Percentiles rank a stretch among this genome's conserved stretches.
Conservation (phyloP, 2,329 filamentous ascomycete genomes). For the Chrysoporthe cubensis region DNA sequence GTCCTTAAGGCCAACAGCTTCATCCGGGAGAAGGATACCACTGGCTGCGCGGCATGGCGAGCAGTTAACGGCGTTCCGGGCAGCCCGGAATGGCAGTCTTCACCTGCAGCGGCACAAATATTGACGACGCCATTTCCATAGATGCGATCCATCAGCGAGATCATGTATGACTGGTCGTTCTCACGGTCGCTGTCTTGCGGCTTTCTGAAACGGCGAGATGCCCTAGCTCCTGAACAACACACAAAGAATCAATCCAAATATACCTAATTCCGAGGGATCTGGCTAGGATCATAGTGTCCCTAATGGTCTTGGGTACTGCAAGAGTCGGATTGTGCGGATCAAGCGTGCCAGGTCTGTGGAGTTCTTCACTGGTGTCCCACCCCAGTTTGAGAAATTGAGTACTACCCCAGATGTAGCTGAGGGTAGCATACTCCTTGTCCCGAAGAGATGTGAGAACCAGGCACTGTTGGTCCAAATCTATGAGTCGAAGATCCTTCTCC, state of each 20-base stretch:
- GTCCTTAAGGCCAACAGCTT: neutral
- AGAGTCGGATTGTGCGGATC: neutral
- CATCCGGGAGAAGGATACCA: neutral
- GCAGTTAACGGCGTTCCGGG: conserved; percentile 4
- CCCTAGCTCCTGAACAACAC: neutral
- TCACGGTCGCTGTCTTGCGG: no score
- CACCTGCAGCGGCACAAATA: conserved; percentile 8
- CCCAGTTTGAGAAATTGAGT: neutral
- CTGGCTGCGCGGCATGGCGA: conserved; percentile 1
- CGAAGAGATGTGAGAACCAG: neutral
- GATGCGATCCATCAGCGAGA: neutral
- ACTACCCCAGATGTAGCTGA: conserved; percentile 3
- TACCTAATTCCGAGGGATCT: conserved; percentile 1
- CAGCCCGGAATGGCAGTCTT: neutral
- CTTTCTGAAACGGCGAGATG: no score
- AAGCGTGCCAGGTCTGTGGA: conserved; percentile 3
- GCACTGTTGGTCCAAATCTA: conserved; percentile 1
- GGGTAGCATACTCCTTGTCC: conserved; percentile 6
- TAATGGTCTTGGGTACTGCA: neutral
- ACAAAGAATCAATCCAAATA: conserved; percentile 1
- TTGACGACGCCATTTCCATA: conserved; percentile 8
- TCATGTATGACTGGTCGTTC: neutral
- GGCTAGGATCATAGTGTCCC: conserved; percentile 9
- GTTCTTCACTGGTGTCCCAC: neutral
- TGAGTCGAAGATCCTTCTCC: neutral